These are phyloP conservation scores for Rhinocladiella similis DNA, from an alignment of 2,329 filamentous ascomycete genomes.

Conservation along the genomic window DNA sequence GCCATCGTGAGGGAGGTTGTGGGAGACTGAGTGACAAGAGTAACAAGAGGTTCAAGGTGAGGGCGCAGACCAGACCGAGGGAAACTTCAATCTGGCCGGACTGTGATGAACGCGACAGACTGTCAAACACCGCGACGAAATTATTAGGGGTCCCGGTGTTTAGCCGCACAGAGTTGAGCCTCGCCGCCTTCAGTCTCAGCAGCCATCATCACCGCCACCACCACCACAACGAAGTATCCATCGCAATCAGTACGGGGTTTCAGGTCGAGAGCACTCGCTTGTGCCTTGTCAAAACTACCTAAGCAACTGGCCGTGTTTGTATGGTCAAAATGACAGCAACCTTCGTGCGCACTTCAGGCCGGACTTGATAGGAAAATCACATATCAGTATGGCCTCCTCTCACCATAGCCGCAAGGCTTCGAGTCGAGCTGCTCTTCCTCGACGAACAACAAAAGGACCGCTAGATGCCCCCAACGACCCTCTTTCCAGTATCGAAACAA, in stretches of 20 bases:
- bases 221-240: too few relatives aligned
- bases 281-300: too few relatives aligned
- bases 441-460: conserved; percentile 74
- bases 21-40: background rate
- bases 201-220: background rate
- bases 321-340: too few relatives aligned
- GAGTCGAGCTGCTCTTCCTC: conserved; percentile 44
- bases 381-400: conserved; percentile 8
- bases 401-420: conserved; percentile 24
- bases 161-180: background rate
- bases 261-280: too few relatives aligned
- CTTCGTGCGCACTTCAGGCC: background rate
- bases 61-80: background rate
- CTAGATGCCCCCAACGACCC: conserved; percentile 72
- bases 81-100: conserved; percentile 1
- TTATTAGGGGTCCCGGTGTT: background rate
- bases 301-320: background rate
- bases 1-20: conserved; percentile 35
- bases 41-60: background rate
- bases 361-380: background rate
- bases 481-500: conserved; percentile 34
- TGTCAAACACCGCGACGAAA: conserved; percentile 1
- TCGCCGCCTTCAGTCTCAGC: background rate
- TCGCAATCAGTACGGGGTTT: too few relatives aligned
- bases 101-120: background rate